phyloP scores from a whole-genome alignment of 2,329 filamentous ascomycete genomes.

The Geosmithia morbida region DNA sequence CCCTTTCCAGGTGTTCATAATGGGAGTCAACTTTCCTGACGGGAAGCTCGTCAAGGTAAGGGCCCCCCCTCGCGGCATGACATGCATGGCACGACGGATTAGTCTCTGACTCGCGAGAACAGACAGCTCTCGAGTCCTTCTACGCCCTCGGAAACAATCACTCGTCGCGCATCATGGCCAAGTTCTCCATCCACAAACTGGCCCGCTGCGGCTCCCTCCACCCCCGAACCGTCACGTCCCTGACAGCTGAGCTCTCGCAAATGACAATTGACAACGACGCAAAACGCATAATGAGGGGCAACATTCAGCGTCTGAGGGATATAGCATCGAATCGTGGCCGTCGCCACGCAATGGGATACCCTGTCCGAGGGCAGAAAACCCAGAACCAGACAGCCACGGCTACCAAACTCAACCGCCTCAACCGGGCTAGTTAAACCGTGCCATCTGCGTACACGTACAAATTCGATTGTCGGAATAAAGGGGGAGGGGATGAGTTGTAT shows the following conservation, averaged over 20 bases:
- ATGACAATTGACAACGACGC: slow-evolving; percentile 94
- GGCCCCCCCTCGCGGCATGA: too few relatives aligned
- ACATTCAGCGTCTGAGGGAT: slow-evolving; percentile 75
- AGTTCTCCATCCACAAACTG: slow-evolving; percentile 73
- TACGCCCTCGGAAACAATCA: slow-evolving; percentile 66
- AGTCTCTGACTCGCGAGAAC: slow-evolving; percentile 1
- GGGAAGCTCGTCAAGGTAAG: slow-evolving; percentile 67
- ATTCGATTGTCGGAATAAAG: neutral
- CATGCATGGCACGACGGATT: neutral
- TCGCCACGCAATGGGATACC: slow-evolving; percentile 83
- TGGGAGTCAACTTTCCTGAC: slow-evolving; percentile 78
- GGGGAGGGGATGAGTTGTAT: neutral
- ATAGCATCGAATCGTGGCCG: slow-evolving; percentile 83
- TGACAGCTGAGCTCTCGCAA: slow-evolving; percentile 72
- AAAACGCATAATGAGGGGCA: slow-evolving; percentile 61
- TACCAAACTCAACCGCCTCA: slow-evolving; percentile 45
- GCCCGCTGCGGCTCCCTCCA: slow-evolving; percentile 64
- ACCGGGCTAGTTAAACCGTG: slow-evolving; percentile 10
- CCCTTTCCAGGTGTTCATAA: slow-evolving; percentile 58
- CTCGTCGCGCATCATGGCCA: slow-evolving; percentile 67
- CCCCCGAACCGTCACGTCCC: slow-evolving; percentile 61
- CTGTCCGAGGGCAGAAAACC: slow-evolving; percentile 81
- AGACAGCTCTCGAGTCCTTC: slow-evolving; percentile 70
- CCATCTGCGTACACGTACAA: neutral
- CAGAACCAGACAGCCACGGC: slow-evolving; percentile 54